Base-by-base conservation (phyloP, 1,139 yeast species). In the Pichia sp. region DNA sequence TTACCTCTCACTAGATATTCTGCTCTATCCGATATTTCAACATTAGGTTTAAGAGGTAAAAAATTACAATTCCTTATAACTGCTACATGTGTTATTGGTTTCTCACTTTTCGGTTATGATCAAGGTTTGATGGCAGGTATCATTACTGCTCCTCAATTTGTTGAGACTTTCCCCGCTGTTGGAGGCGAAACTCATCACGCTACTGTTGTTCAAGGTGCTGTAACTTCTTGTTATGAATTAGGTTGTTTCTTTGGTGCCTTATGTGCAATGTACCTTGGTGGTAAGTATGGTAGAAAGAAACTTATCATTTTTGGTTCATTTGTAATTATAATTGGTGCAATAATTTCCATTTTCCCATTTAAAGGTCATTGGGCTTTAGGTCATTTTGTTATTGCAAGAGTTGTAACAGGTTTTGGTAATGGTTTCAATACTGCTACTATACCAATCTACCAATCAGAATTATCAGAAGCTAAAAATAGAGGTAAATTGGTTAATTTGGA, bases 361-460 rank as follows among this genome's bases (percentile, higher is more conserved):
- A 62, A 63, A 40, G 71, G 58, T 9, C 61, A 61, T 37, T 67
- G 66, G 66, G 59, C 68, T 15, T 63, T 79, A 44, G 84, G 81
- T 26, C 91, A 82, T 31, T 49, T 50, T 14, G 41, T 50, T 20
- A 43, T 48, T 42, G 47, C 49, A 49, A 72, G 95, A 63, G 77
- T 81, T 44, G 64, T 82, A 34, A 74, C 86, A n/a, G 95, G 95
- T 48, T 48, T 81, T 33, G 94, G 94, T 52, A 79, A 80, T 50
- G 94, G 94, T 50, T 59, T 80, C 59, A 79, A 78, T 56, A 83
- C 91, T 19, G 82, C 89, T 24, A 80, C 89, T 28, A 78, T 83
- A 45, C 94, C 94, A 14, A 79, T 80, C 49, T 82, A 85, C 79
- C 86, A 83, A 60, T 76, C 91, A 0, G 94, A 84, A 62, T 74